Conservation (phyloP, 2,329 filamentous ascomycete species). For the Lachnellula willkommii region DNA sequence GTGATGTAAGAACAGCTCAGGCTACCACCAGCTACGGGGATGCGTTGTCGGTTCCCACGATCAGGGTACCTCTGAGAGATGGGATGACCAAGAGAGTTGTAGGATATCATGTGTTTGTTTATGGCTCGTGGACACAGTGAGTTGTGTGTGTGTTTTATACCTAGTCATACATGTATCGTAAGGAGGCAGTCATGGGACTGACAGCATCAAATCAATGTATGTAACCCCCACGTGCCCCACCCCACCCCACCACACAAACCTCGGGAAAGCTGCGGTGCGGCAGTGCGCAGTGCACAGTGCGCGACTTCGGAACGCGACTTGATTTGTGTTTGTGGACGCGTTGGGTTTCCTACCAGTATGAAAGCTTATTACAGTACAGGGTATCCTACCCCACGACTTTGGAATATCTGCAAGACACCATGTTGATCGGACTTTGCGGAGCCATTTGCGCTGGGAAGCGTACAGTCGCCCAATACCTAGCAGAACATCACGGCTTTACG, state of each 20-base stretch:
- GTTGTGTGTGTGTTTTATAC: neutral
- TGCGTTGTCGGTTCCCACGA: too few species aligned
- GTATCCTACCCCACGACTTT: too few species aligned
- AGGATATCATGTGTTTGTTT: neutral
- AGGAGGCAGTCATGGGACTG: neutral
- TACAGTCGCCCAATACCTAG: constrained; percentile 81
- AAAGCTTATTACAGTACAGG: too few species aligned
- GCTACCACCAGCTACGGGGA: too few species aligned
- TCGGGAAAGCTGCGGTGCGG: too few species aligned
- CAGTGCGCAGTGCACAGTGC: too few species aligned
- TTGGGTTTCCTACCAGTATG: too few species aligned
- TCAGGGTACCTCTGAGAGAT: too few species aligned
- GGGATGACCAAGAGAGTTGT: too few species aligned
- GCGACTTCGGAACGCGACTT: neutral
- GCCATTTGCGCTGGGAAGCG: constrained; percentile 92
- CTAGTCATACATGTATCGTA: neutral
- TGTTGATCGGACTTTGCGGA: constrained; percentile 75
- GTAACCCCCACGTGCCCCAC: neutral
- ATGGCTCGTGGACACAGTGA: constrained; percentile 1
- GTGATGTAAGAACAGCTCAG: too few species aligned
- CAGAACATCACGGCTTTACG: constrained; percentile 76
- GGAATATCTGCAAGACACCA: constrained; percentile 29
- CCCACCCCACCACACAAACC: neutral
- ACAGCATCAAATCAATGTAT: too few species aligned
- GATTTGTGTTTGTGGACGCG: neutral